Evolutionary conservation across 1,284 basidiomycete species (phyloP), one percentile per base, ranked within the genome.

Genomic region (Heliocybe sulcata): DNA sequence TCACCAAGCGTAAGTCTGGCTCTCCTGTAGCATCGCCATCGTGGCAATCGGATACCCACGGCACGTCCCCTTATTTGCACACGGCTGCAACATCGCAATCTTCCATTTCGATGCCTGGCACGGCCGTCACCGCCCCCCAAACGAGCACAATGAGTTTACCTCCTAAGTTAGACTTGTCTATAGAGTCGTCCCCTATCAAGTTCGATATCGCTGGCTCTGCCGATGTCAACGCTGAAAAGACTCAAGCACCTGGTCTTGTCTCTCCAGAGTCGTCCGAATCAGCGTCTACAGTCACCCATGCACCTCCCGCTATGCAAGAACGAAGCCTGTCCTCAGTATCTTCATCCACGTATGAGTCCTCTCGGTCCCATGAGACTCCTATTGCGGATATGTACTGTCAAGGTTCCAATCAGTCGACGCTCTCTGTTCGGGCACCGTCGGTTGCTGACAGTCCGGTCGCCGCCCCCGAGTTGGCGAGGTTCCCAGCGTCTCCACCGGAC

Each of bases 121-220:
- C 52, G 6, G 54, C 58, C 47, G 54, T 58, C 8, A 79, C 77
- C 23, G 76, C 75, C 4, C 75, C 76, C 8, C 72, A 70, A 55
- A 67, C 67, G 23, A 75, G 69, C 59, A 64, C 67, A 42, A 63
- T 63, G 22, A 69, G 67, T 52, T 58, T 74, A 11, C 77, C 80
- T 11, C 79, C 80, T 16, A 67, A 76, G 27, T 65, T 83, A 26
- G 75, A 80, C 58, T 80, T 76, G 6, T 63, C 72, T 20, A 79
- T 83, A 59, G 77, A 80, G 26, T 72, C 69, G 2, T 76, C 77
- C 0, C 66, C 73, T 16, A 70, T 78, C 26, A 63, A 69, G 12
- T 61, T 81, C n/a, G 68, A 65, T 22, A 65, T 77, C 51, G 8
- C 38, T n/a, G 16, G 12, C 12, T 16, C 38, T 16, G 38, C 3